phyloP scores from a whole-genome alignment of 2,329 filamentous ascomycete genomes.

The Parastagonospora avenae region DNA sequence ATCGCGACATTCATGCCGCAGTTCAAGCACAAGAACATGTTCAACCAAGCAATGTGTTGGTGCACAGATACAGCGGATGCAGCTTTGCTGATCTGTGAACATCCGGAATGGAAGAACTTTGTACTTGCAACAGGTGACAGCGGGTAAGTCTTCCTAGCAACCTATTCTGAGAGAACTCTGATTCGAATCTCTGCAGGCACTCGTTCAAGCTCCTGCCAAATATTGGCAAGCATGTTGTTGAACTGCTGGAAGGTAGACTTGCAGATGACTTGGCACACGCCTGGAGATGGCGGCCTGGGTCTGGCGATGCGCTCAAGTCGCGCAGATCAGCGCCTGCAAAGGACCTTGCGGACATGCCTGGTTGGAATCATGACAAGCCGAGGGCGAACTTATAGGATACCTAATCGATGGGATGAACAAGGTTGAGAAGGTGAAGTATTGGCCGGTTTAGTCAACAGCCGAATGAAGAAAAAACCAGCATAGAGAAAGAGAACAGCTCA shows the following conservation, averaged over 20 bases:
- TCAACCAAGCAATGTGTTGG: constrained; percentile 59
- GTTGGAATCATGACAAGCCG: constrained; percentile 45
- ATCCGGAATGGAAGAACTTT: constrained; percentile 57
- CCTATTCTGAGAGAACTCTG: background rate
- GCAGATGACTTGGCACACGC: constrained; percentile 47
- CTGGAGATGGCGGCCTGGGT: constrained; percentile 54
- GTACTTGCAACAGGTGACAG: constrained; percentile 55
- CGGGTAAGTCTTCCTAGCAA: constrained; percentile 41
- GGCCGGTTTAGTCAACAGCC: background rate
- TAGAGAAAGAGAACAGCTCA: no score
- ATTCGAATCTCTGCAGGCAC: constrained; percentile 39
- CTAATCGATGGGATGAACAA: background rate
- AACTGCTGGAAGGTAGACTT: constrained; percentile 50
- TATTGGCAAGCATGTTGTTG: constrained; percentile 55
- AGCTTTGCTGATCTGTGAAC: constrained; percentile 63
- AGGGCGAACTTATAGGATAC: constrained; percentile 10
- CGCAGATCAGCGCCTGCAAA: constrained; percentile 49
- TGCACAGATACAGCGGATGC: constrained; percentile 67
- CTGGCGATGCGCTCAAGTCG: constrained; percentile 52
- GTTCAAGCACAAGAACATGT: constrained; percentile 48
- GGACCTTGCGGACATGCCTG: constrained; percentile 54
- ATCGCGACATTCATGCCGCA: constrained; percentile 51
- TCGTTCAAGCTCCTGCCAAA: constrained; percentile 55
- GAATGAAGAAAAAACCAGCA: no score
- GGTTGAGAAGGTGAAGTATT: background rate